A percentile compares a stretch with the other conserved stretches of the same genome.
Evolutionary conservation across 2,329 filamentous ascomycete genomes (phyloP).

Genomic region (Drechslera avenae): DNA sequence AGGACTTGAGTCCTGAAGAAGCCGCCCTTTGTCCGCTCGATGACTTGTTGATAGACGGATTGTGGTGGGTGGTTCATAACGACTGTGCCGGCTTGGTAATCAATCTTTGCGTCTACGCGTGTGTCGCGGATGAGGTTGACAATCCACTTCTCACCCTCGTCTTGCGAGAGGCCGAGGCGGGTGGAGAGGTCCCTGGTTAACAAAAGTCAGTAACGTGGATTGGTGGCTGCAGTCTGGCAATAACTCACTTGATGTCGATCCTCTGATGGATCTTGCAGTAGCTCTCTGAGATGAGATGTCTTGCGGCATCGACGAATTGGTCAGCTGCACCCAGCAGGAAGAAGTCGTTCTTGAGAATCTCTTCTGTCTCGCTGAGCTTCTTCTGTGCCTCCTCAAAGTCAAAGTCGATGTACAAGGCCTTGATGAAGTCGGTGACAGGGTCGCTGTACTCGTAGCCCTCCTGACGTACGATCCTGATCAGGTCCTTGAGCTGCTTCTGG

Average conservation of each 20-base stretch:
- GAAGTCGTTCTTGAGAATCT: constrained; percentile 91
- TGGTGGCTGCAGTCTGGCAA: background rate
- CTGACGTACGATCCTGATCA: constrained; percentile 93
- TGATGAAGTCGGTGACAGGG: constrained; percentile 94
- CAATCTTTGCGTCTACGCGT: constrained; percentile 96
- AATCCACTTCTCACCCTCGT: constrained; percentile 99
- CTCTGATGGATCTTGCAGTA: constrained; percentile 99
- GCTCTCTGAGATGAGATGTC: constrained; percentile 96
- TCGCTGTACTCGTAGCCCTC: constrained; percentile 98
- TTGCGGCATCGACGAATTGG: constrained; percentile 87
- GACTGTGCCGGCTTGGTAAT: constrained; percentile 97
- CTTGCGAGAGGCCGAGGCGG: constrained; percentile 86
- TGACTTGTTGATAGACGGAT: constrained; percentile 98
- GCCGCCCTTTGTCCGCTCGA: constrained; percentile 97
- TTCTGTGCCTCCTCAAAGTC: constrained; percentile 96
- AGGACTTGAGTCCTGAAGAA: constrained; percentile 99
- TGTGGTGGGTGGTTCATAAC: constrained; percentile 99
- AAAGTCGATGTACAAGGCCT: constrained; percentile 93
- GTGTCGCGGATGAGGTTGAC: constrained; percentile 99
- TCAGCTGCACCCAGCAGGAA: constrained; percentile 88
- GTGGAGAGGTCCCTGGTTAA: constrained; percentile 75
- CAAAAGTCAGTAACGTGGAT: constrained; percentile 15
- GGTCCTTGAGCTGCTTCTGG: constrained; percentile 98
- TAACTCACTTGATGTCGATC: constrained; percentile 85
- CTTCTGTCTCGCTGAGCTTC: constrained; percentile 83